phyloP scores from a whole-genome alignment of 768 basidiomycete species.

The Termitomyces sp. region DNA sequence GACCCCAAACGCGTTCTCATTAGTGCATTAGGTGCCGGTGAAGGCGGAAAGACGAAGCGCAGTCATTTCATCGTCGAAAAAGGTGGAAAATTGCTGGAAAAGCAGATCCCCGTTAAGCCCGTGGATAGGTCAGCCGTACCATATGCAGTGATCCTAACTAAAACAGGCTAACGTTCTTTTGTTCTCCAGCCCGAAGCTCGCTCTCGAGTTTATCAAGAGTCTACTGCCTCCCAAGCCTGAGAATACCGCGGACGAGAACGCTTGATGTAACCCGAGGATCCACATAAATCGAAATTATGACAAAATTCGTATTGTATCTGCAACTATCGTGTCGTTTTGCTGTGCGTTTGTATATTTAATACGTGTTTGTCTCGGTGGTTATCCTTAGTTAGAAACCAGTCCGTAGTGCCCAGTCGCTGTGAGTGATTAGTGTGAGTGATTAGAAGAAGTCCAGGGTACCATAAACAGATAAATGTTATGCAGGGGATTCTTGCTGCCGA shows the following conservation, averaged over 20 bases:
- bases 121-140: slow-evolving; percentile 59
- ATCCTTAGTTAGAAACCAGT: not conserved
- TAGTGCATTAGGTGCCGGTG: slow-evolving; percentile 73
- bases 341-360: slow-evolving; percentile 8
- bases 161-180: not conserved
- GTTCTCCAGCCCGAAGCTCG: slow-evolving; percentile 47
- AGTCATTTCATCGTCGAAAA: slow-evolving; percentile 93
- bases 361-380: not conserved
- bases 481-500: not conserved
- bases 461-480: not conserved
- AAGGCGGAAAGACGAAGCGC: slow-evolving; percentile 79
- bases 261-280: not conserved
- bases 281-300: not conserved
- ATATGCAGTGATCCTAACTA: not conserved
- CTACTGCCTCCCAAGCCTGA: slow-evolving; percentile 11
- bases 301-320: slow-evolving; percentile 2
- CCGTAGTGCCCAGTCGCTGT: not conserved
- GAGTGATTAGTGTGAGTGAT: not conserved
- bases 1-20: slow-evolving; percentile 84
- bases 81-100: slow-evolving; percentile 85
- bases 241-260: not conserved
- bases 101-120: slow-evolving; percentile 82
- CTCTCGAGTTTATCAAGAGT: slow-evolving; percentile 63
- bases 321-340: slow-evolving; percentile 1
- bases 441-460: not conserved